phyloP scores from a whole-genome alignment of 73 alveolate species.

The Uronychia binucleata region DNA sequence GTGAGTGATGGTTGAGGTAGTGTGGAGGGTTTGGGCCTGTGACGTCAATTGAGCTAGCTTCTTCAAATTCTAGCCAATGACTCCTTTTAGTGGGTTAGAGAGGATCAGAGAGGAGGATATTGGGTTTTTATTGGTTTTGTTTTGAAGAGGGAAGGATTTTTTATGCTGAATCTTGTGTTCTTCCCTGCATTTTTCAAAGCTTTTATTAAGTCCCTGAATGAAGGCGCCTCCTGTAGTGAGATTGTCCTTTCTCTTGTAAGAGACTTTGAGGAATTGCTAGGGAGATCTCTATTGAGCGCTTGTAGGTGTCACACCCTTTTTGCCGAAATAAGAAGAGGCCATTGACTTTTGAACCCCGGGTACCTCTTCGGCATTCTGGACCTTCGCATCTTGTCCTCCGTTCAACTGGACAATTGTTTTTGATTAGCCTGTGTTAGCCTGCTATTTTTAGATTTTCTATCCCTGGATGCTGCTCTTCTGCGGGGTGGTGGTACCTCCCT shows the following conservation, averaged over 20 bases:
- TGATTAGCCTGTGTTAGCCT: neutral
- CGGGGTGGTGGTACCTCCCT: neutral
- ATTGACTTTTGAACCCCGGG: neutral
- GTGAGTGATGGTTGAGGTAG: too few relatives aligned
- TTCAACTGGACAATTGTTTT: neutral
- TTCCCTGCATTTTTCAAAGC: neutral
- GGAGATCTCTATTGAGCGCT: neutral
- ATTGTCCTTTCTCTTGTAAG: neutral
- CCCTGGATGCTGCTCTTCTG: neutral
- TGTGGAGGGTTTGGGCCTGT: too few relatives aligned
- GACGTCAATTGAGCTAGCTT: too few relatives aligned
- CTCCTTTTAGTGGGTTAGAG: neutral
- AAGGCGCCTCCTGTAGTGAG: neutral
- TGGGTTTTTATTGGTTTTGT: neutral
- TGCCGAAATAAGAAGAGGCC: neutral
- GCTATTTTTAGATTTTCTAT: neutral
- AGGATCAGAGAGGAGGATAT: neutral
- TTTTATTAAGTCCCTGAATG: neutral
- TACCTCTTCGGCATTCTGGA: neutral
- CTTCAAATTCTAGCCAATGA: neutral
- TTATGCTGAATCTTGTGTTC: neutral
- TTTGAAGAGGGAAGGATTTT: neutral
- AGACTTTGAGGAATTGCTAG: neutral
- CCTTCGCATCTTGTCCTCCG: neutral
- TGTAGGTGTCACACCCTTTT: neutral